Percentiles rank a stretch among this genome's conserved stretches.
phyloP scores from a whole-genome alignment of 169 alveolate species.

The Theileria luwenshuni region DNA sequence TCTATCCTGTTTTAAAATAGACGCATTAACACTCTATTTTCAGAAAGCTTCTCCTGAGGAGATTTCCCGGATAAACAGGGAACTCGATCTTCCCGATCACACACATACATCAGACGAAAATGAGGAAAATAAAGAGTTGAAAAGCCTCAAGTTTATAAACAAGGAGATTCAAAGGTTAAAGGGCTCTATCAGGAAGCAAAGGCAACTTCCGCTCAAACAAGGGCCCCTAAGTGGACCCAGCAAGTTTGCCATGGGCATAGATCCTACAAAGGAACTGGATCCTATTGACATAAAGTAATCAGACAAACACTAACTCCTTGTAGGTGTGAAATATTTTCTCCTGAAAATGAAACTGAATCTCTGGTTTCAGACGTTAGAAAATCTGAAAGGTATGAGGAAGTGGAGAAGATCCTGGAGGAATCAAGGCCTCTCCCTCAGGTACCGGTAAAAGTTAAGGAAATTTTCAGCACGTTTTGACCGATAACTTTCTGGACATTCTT shows the following conservation, averaged over 20 bases:
- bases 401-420: constrained; percentile 27
- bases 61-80: constrained; percentile 24
- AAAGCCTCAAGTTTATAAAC: constrained; percentile 8
- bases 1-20: not conserved
- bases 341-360: constrained; percentile 41
- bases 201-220: not conserved
- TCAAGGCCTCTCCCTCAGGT: constrained; percentile 54
- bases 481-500: constrained; percentile 41
- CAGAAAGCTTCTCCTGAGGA: constrained; percentile 22
- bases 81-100: constrained; percentile 35
- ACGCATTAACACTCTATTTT: not conserved
- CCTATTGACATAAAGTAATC: constrained; percentile 54
- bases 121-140: not conserved
- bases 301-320: no score
- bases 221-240: constrained; percentile 2
- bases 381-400: constrained; percentile 41
- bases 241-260: constrained; percentile 57
- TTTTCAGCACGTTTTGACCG: constrained; percentile 46
- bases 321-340: constrained; percentile 46
- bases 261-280: constrained; percentile 50
- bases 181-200: not conserved
- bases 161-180: constrained; percentile 5
- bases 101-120: constrained; percentile 6
- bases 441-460: not conserved
- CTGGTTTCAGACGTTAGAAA: constrained; percentile 63